These are phyloP conservation scores for Vicia villosa DNA, from an alignment of 306 rosid genomes.

Conservation along the genomic window DNA sequence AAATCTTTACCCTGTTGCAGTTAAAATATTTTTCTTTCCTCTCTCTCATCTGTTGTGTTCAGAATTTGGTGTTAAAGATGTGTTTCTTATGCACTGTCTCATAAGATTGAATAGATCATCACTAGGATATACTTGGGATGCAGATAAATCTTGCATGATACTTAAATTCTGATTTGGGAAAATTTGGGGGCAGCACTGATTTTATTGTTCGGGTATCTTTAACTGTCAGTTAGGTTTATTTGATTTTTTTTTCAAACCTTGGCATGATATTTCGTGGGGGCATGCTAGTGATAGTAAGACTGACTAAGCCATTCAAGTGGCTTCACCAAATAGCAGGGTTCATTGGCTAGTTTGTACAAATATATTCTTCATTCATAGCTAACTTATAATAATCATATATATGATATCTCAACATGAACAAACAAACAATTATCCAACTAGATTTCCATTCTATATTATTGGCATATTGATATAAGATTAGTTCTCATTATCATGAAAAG, in stretches of 20 bases:
- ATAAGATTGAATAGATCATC: not conserved
- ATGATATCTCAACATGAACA: too few species aligned
- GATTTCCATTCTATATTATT: constrained; percentile 20
- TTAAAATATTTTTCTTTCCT: not conserved
- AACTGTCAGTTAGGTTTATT: constrained; percentile 15
- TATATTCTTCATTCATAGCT: too few species aligned
- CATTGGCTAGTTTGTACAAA: constrained; percentile 1
- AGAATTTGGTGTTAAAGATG: not conserved
- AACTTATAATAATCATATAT: too few species aligned
- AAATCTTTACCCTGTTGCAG: not conserved
- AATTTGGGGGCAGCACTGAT: not conserved
- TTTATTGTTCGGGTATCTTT: constrained; percentile 14
- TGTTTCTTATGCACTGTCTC: constrained; percentile 3
- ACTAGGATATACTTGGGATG: constrained; percentile 3
- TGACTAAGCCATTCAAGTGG: not conserved
- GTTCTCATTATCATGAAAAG: not conserved
- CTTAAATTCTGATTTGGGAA: not conserved
- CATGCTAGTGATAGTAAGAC: not conserved
- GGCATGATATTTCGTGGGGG: not conserved
- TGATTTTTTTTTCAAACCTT: constrained; percentile 6
- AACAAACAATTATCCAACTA: constrained; percentile 2
- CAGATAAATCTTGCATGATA: constrained; percentile 6
- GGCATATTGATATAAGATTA: constrained; percentile 4
- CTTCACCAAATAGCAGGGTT: not conserved
- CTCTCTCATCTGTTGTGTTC: constrained; percentile 2